Evolutionary conservation across 176 grass and related monocot species (phyloP), one percentile per base, ranked within the genome.

Genomic region (Thinopyrum elongatum): DNA sequence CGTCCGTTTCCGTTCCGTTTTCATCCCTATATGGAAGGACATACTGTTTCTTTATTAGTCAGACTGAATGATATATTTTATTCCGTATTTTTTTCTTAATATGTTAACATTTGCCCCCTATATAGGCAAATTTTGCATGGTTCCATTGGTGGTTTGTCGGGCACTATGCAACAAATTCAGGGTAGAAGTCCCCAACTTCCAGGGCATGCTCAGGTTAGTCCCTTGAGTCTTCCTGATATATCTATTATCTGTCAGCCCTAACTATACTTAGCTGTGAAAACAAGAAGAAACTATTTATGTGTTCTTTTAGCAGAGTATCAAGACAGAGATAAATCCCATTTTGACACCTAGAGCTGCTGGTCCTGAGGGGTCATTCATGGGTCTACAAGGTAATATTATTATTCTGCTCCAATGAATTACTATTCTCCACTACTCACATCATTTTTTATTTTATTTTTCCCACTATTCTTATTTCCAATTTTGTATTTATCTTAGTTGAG

Each of bases 111-210:
- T 68, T 66, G 19, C 19, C 27, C 35, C 41, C 34, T 79, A 84
- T 71, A 10, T 87, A 99, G 97, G 82, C 94, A 97, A 93, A 85
- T 94, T 83, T 90, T 99, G 85, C 97, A 94, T 90, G 97, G 94
- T 78, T 62, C 85, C 68, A 80, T 87, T 87, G 97, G 92, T 90
- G 92, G 94, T 35, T 82, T 99, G 72, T 88, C 97, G 19, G 97
- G 92, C 21, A 84, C 88, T 68, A 80, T 97, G 41, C 97, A 99
- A 82, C 97, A 96, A 82, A 90, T 96, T 85, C 97, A 93, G 76
- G 83, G 89, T 39, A 94, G 94, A 81, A 99, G 87, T 34, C 92
- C 90, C 41, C 97, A 93, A 89, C 82, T 97, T 90, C 92, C 97
- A 81, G 94, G 94, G 16, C 89, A 94, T 65, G 77, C 89, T 74